phyloP scores from a whole-genome alignment of 2,329 filamentous ascomycete species.

The Metarhizium album region DNA sequence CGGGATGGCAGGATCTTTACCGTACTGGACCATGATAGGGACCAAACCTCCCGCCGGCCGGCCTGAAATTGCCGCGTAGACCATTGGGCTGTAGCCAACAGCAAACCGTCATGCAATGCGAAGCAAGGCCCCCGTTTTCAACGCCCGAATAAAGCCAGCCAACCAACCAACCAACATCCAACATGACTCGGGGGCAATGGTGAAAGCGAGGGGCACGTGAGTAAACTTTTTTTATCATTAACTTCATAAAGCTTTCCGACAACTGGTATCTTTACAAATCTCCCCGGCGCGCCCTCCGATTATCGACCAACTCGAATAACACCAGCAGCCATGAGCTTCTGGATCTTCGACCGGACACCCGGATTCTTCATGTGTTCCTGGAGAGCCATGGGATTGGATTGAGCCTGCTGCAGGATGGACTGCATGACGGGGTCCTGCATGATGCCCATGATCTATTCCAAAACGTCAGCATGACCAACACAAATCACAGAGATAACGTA shows the following conservation, averaged over 20 bases:
- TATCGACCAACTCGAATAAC: slow-evolving; percentile 67
- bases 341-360: slow-evolving; percentile 73
- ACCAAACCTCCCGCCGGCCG: too few species aligned
- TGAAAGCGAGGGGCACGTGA: not conserved
- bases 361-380: slow-evolving; percentile 97
- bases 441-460: slow-evolving; percentile 63
- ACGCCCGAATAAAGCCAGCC: not conserved
- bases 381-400: slow-evolving; percentile 81
- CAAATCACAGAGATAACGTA: too few species aligned
- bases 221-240: slow-evolving; percentile 1
- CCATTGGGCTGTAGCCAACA: too few species aligned
- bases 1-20: too few species aligned
- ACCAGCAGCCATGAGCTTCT: slow-evolving; percentile 87
- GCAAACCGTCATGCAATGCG: too few species aligned
- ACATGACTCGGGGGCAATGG: not conserved
- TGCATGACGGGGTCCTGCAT: slow-evolving; percentile 98
- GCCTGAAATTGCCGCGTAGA: too few species aligned
- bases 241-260: slow-evolving; percentile 5
- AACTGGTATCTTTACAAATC: slow-evolving; percentile 8
- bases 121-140: too few species aligned
- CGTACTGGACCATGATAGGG: too few species aligned
- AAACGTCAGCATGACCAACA: not conserved
- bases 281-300: not conserved
- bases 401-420: slow-evolving; percentile 90
- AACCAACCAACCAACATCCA: not conserved